phyloP scores from a whole-genome alignment of 2,329 filamentous ascomycete genomes.

The Colletotrichum tanaceti region DNA sequence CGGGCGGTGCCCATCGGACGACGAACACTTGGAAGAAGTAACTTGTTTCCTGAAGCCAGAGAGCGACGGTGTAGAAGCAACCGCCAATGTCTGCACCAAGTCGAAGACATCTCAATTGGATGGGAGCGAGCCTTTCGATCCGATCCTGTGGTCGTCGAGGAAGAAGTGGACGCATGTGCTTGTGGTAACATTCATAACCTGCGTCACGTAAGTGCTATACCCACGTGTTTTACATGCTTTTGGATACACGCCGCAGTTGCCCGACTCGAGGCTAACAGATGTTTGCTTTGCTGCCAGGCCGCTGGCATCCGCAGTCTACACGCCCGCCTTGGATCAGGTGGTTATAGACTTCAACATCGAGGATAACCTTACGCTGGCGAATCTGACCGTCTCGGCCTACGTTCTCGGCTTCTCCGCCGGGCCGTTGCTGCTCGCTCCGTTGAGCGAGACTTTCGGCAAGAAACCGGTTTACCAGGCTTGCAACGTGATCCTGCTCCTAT shows the following conservation, averaged over 20 bases:
- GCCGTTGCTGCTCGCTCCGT: constrained; percentile 22
- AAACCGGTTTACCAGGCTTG: constrained; percentile 19
- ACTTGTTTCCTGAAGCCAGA: constrained; percentile 9
- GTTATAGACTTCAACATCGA: constrained; percentile 22
- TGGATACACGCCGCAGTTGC: constrained; percentile 1
- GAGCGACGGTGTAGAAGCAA: background rate
- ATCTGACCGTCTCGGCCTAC: constrained; percentile 29
- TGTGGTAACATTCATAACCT: constrained; percentile 23
- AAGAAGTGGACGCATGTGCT: constrained; percentile 31
- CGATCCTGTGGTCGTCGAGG: constrained; percentile 22
- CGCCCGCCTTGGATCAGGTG: constrained; percentile 23
- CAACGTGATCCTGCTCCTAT: constrained; percentile 21
- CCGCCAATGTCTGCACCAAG: constrained; percentile 1
- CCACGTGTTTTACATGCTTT: background rate
- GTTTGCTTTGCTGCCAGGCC: constrained; percentile 10
- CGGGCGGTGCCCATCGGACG: constrained; percentile 10
- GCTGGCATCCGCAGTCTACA: constrained; percentile 33
- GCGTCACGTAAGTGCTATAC: constrained; percentile 25
- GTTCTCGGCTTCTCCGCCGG: constrained; percentile 30
- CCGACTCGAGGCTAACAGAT: constrained; percentile 8
- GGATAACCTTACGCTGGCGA: constrained; percentile 12
- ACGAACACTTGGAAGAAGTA: constrained; percentile 12
- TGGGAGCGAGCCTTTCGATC: constrained; percentile 16
- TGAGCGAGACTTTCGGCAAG: constrained; percentile 16
- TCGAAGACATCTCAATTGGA: constrained; percentile 10